Evolutionary conservation across 441 rosid species (phyloP).

Genomic region (Raphanus hybrid): DNA sequence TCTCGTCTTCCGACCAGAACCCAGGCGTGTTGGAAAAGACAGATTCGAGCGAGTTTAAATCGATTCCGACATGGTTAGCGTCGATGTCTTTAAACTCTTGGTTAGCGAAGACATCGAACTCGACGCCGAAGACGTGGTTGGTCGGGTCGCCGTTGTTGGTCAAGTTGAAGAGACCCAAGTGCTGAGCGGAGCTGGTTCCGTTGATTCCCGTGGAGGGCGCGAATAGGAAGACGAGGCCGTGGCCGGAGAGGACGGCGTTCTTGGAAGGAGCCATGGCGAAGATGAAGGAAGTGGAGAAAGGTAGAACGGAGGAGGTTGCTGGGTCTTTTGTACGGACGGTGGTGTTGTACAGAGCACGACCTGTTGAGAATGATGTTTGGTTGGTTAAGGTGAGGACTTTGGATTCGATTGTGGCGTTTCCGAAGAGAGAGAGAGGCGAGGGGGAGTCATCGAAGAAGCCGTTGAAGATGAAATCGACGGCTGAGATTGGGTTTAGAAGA

Average conservation of each 20-base stretch:
- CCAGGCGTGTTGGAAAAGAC: conserved; percentile 46
- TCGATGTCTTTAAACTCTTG: conserved; percentile 59
- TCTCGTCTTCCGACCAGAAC: conserved; percentile 46
- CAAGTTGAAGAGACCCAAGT: conserved; percentile 62
- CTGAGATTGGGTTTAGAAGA: conserved; percentile 33
- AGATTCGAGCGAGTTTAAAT: conserved; percentile 65
- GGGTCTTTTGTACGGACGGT: conserved; percentile 51
- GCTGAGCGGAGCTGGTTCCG: conserved; percentile 52
- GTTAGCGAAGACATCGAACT: conserved; percentile 65
- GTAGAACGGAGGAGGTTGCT: conserved; percentile 49
- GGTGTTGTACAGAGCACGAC: conserved; percentile 58
- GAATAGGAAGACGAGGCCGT: conserved; percentile 71
- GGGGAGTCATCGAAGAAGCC: conserved; percentile 60
- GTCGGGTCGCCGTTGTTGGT: conserved; percentile 50
- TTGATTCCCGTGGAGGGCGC: conserved; percentile 50
- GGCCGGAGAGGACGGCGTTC: conserved; percentile 54
- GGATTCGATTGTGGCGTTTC: conserved; percentile 56
- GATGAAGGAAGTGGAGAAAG: conserved; percentile 75
- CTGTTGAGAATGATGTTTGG: conserved; percentile 44
- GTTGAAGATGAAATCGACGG: conserved; percentile 67
- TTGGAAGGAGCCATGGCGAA: conserved; percentile 69
- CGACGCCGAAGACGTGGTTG: conserved; percentile 60
- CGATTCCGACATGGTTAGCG: conserved; percentile 71
- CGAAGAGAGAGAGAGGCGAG: conserved; percentile 47
- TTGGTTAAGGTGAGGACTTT: conserved; percentile 61